These are phyloP conservation scores for Coffea canephora DNA, from an alignment of 257 asterid genomes.

Conservation along the genomic window DNA sequence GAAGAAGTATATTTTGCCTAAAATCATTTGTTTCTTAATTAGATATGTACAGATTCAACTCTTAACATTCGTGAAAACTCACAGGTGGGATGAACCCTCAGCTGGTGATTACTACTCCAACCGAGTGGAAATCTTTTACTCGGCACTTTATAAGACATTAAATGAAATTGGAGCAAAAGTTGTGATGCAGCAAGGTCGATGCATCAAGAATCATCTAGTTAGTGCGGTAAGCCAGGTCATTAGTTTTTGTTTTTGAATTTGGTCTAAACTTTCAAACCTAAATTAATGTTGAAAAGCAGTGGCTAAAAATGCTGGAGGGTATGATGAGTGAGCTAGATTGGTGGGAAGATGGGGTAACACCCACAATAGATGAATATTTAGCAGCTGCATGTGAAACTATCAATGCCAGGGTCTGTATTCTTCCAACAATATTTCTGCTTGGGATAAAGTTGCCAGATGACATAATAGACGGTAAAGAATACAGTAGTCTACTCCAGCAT, in stretches of 20 bases:
- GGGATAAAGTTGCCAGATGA: constrained; percentile 16
- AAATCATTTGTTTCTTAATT: too few relatives aligned
- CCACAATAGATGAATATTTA: constrained; percentile 26
- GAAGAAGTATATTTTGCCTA: constrained; percentile 14
- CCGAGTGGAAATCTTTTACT: constrained; percentile 27
- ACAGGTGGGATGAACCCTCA: constrained; percentile 41
- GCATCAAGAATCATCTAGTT: constrained; percentile 22
- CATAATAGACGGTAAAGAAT: neutral
- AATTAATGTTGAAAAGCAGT: neutral
- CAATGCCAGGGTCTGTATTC: constrained; percentile 2
- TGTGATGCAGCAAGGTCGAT: constrained; percentile 28
- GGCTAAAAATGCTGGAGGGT: neutral
- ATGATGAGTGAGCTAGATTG: constrained; percentile 7
- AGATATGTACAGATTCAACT: neutral
- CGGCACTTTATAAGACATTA: constrained; percentile 27
- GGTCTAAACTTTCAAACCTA: too few relatives aligned
- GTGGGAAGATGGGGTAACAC: constrained; percentile 2
- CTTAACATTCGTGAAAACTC: too few relatives aligned
- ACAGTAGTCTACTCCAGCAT: constrained; percentile 14
- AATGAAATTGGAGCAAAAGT: constrained; percentile 37
- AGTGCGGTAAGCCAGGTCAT: constrained; percentile 17
- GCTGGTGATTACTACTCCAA: constrained; percentile 18
- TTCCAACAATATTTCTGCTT: constrained; percentile 18
- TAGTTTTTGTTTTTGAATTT: neutral
- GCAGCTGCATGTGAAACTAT: neutral